Evolutionary conservation across 352 stramenopile species (phyloP).

Genomic region (Phytopythium cucurbitacearum): DNA sequence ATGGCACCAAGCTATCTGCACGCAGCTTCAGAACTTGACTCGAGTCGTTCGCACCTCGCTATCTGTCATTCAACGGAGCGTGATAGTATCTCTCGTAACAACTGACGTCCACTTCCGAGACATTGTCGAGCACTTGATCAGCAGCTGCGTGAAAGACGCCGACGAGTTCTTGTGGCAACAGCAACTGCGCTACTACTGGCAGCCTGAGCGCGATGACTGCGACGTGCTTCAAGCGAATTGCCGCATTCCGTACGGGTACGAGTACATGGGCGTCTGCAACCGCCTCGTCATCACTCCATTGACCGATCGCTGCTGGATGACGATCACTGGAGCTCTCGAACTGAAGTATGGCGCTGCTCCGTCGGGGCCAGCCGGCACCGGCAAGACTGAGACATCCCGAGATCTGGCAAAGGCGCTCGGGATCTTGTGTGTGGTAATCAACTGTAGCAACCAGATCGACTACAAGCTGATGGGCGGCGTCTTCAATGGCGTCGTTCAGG

Average conservation of each 20-base stretch:
- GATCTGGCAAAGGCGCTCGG: conserved; percentile 90
- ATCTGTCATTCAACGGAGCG: conserved; percentile 41
- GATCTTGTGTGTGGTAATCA: conserved; percentile 94
- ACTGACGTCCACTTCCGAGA: conserved; percentile 79
- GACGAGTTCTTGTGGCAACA: conserved; percentile 73
- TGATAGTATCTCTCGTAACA: conserved; percentile 68
- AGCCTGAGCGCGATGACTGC: conserved; percentile 57
- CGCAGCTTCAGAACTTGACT: conserved; percentile 60
- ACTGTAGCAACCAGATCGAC: conserved; percentile 95
- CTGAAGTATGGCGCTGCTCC: conserved; percentile 86
- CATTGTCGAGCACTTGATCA: conserved; percentile 62
- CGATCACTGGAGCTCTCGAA: conserved; percentile 87
- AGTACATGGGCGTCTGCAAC: conserved; percentile 90
- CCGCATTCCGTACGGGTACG: conserved; percentile 82
- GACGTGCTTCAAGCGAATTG: conserved; percentile 62
- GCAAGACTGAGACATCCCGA: conserved; percentile 95
- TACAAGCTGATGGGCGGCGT: conserved; percentile 87
- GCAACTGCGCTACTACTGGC: conserved; percentile 78
- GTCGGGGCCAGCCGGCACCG: conserved; percentile 85
- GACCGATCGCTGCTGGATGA: conserved; percentile 93
- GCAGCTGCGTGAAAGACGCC: conserved; percentile 34
- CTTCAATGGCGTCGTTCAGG: conserved; percentile 77
- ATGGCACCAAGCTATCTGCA: conserved; percentile 70
- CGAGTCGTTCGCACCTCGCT: conserved; percentile 58
- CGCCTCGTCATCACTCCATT: conserved; percentile 92